Evolutionary conservation across 176 grass and related monocot species (phyloP).

Genomic region (Phragmites australis): DNA sequence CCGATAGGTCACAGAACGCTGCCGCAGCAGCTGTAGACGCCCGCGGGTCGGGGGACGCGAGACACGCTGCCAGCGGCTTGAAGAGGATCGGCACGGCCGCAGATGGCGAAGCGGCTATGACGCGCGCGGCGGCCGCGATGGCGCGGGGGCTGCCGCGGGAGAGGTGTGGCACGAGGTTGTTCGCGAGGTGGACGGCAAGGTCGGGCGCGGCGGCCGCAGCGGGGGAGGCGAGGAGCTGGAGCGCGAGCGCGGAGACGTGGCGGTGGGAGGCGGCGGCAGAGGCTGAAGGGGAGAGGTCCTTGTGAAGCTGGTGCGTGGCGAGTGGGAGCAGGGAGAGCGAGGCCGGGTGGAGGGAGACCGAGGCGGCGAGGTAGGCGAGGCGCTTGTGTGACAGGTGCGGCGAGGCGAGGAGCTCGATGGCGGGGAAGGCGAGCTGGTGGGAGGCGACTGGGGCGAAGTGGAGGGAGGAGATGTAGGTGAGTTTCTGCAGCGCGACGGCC

Average conservation of each 20-base stretch:
- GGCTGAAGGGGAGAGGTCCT: slow-evolving; percentile 68
- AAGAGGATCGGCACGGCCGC: slow-evolving; percentile 63
- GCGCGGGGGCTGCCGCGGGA: slow-evolving; percentile 55
- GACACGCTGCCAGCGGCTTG: slow-evolving; percentile 89
- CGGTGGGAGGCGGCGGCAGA: slow-evolving; percentile 40
- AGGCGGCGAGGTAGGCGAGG: slow-evolving; percentile 80
- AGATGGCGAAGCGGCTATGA: slow-evolving; percentile 59
- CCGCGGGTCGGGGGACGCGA: slow-evolving; percentile 64
- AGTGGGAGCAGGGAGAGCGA: slow-evolving; percentile 79
- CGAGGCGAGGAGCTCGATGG: slow-evolving; percentile 87
- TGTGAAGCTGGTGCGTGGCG: slow-evolving; percentile 81
- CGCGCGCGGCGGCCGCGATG: slow-evolving; percentile 54
- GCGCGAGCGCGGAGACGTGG: slow-evolving; percentile 55
- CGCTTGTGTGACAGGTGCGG: slow-evolving; percentile 59
- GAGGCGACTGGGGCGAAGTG: slow-evolving; percentile 51
- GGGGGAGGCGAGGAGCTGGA: slow-evolving; percentile 67
- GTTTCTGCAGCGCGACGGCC: slow-evolving; percentile 71
- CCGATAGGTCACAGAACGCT: slow-evolving; percentile 88
- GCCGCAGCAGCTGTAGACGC: slow-evolving; percentile 60
- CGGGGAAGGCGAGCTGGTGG: slow-evolving; percentile 73
- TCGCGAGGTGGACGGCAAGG: slow-evolving; percentile 64
- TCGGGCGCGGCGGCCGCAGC: slow-evolving; percentile 55
- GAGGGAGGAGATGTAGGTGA: slow-evolving; percentile 84
- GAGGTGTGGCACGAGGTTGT: slow-evolving; percentile 69
- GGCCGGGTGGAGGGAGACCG: slow-evolving; percentile 75